Conservation (phyloP, 257 asterid genomes). For the Eucommia ulmoides region DNA sequence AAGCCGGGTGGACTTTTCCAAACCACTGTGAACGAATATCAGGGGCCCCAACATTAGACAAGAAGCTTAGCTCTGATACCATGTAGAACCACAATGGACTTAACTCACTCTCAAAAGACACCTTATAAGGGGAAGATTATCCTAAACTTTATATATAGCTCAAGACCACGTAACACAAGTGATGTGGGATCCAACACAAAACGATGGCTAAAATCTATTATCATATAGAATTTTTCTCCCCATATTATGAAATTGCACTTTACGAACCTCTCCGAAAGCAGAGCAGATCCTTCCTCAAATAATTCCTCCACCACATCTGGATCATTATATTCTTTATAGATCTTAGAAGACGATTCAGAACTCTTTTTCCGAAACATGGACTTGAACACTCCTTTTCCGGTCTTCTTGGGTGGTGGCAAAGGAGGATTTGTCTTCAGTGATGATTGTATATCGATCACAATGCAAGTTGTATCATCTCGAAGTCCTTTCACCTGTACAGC, state of each 20-base stretch:
- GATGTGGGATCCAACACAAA: neutral
- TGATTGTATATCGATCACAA: constrained; percentile 73
- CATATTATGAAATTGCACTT: no score
- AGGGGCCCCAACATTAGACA: no score
- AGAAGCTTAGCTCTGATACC: no score
- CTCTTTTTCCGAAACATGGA: constrained; percentile 66
- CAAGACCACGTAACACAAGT: no score
- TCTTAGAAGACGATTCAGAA: constrained; percentile 45
- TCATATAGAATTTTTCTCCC: neutral
- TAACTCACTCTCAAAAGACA: no score
- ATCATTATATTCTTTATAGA: constrained; percentile 45
- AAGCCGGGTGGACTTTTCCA: no score
- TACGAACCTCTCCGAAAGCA: constrained; percentile 78
- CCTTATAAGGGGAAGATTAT: no score
- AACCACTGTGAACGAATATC: no score
- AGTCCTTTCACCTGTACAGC: constrained; percentile 78
- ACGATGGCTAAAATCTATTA: neutral
- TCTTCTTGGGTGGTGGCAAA: constrained; percentile 53
- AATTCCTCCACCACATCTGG: constrained; percentile 76
- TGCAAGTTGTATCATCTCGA: constrained; percentile 97
- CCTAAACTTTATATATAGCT: no score
- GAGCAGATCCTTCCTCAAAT: constrained; percentile 93
- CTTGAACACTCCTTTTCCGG: constrained; percentile 68
- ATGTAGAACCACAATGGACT: no score
- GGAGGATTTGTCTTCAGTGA: constrained; percentile 56